phyloP scores from a whole-genome alignment of 805 yeast genomes.

The Pichia manshurica region DNA sequence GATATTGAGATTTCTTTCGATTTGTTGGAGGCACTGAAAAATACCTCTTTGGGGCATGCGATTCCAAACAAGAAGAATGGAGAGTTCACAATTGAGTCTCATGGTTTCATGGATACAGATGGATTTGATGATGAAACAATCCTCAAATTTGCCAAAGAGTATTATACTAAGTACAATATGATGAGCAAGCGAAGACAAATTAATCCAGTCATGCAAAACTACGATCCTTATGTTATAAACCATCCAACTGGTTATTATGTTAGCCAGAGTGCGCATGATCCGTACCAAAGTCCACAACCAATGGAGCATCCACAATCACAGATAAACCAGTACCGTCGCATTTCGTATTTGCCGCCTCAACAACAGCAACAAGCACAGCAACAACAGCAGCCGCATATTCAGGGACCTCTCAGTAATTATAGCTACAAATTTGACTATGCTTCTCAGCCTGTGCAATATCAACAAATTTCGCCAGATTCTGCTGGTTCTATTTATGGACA shows the following conservation, averaged over 20 bases:
- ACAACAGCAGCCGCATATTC: constrained; percentile 12
- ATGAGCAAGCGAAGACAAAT: constrained; percentile 7
- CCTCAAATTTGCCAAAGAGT: constrained; percentile 16
- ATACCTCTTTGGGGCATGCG: constrained; percentile 48
- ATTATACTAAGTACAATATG: constrained; percentile 13
- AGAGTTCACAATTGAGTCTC: constrained; percentile 9
- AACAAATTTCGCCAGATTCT: not conserved
- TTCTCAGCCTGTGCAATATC: not conserved
- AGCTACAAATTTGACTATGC: not conserved
- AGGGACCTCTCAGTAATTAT: not conserved
- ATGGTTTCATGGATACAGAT: constrained; percentile 23
- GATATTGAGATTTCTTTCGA: constrained; percentile 42
- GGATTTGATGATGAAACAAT: constrained; percentile 17
- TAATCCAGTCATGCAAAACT: constrained; percentile 3
- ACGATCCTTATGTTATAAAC: constrained; percentile 1
- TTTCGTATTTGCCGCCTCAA: not conserved
- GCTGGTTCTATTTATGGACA: no score
- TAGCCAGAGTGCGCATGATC: not conserved
- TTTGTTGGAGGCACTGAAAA: constrained; percentile 52
- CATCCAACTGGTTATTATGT: not conserved
- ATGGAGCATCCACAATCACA: no score
- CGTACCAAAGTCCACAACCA: no score
- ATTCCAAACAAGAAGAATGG: constrained; percentile 15
- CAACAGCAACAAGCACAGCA: constrained; percentile 16
- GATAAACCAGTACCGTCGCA: no score